Evolutionary conservation across 306 rosid genomes (phyloP).

Genomic region (Betula pendula): DNA sequence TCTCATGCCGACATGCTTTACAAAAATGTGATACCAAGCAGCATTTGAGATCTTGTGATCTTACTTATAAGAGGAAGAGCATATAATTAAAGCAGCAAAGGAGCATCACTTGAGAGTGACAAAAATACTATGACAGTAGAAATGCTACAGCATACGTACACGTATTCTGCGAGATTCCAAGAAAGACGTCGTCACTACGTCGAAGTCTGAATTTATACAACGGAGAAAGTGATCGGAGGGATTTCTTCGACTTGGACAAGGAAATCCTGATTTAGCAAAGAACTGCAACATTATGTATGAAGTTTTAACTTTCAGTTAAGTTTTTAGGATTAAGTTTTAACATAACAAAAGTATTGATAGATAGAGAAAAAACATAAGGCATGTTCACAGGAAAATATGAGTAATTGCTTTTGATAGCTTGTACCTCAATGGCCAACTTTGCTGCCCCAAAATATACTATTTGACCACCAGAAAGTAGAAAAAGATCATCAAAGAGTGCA

Average conservation of each 20-base stretch:
- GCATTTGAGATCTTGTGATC: background rate
- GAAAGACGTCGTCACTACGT: constrained; percentile 48
- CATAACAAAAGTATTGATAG: background rate
- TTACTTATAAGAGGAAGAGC: background rate
- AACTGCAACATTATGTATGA: constrained; percentile 47
- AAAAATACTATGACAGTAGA: background rate
- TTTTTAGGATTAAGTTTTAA: background rate
- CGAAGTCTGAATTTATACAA: constrained; percentile 87
- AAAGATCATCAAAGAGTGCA: constrained; percentile 89
- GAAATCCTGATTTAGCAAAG: constrained; percentile 82
- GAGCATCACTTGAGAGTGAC: background rate
- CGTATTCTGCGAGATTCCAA: constrained; percentile 43
- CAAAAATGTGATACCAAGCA: background rate
- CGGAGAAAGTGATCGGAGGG: constrained; percentile 97
- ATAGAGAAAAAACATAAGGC: background rate
- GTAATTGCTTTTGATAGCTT: background rate
- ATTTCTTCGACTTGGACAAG: constrained; percentile 86
- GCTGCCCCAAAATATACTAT: constrained; percentile 76
- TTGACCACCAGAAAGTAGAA: constrained; percentile 83
- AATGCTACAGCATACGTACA: constrained; percentile 32
- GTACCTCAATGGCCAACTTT: constrained; percentile 71
- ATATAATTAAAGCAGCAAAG: background rate
- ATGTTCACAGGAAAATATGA: background rate
- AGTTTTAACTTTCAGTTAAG: background rate
- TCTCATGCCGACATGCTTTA: background rate